Conservation (phyloP, 2,329 filamentous ascomycete species). For the Cephalotrichum gorgonifer region DNA sequence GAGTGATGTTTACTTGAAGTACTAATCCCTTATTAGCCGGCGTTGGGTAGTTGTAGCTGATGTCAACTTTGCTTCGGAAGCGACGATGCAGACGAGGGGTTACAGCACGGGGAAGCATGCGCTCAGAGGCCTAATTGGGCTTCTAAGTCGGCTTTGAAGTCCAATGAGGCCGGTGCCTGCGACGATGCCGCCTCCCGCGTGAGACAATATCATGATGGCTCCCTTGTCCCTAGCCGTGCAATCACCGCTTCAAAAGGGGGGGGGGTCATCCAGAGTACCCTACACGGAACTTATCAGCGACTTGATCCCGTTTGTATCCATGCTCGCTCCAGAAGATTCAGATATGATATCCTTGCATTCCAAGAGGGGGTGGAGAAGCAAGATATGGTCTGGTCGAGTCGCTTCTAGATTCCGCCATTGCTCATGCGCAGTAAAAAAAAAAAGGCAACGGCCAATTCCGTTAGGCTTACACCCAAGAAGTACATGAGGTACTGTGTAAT, state of each 20-base stretch:
- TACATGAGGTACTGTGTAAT: conserved; percentile 12
- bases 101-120: conserved; percentile 28
- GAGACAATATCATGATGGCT: conserved; percentile 20
- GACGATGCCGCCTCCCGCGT: conserved; percentile 19
- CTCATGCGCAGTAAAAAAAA: conserved; percentile 22
- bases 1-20: background rate
- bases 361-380: conserved; percentile 11
- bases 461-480: conserved; percentile 19
- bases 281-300: background rate
- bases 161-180: conserved; percentile 24
- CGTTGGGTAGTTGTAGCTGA: background rate
- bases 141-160: conserved; percentile 28
- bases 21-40: background rate
- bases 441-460: conserved; percentile 21
- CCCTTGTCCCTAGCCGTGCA: conserved; percentile 15
- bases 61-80: conserved; percentile 8
- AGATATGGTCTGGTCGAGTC: conserved; percentile 9
- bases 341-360: conserved; percentile 13
- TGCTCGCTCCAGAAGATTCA: background rate
- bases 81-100: conserved; percentile 22
- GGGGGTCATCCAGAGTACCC: conserved; percentile 12
- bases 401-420: conserved; percentile 17
- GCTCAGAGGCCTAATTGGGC: conserved; percentile 30
- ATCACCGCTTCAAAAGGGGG: conserved; percentile 11
- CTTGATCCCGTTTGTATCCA: background rate